phyloP scores from a whole-genome alignment of 768 basidiomycete genomes.

The Suillus lakei region DNA sequence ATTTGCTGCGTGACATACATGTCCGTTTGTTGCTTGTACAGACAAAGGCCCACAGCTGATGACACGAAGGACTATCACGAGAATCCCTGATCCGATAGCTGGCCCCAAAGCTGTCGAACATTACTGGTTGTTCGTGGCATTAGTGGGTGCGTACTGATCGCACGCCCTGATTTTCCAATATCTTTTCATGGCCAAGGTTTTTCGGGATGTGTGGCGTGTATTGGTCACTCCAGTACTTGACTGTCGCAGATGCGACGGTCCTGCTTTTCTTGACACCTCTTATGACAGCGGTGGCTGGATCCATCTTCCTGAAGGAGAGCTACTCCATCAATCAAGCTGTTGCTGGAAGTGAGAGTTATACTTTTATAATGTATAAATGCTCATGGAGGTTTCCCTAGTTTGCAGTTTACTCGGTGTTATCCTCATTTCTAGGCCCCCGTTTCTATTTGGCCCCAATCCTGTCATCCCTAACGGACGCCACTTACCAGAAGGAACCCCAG shows the following conservation, averaged over 20 bases:
- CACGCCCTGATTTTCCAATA: background rate
- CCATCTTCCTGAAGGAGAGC: constrained; percentile 64
- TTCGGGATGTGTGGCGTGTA: constrained; percentile 73
- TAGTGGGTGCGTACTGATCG: constrained; percentile 50
- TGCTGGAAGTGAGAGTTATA: constrained; percentile 47
- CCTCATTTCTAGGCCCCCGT: constrained; percentile 77
- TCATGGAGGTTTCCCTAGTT: constrained; percentile 37
- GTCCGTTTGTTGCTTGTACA: constrained; percentile 29
- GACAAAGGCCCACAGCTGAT: background rate
- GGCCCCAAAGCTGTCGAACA: constrained; percentile 68
- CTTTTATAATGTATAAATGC: background rate
- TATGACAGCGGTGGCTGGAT: constrained; percentile 63
- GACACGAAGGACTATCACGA: constrained; percentile 38
- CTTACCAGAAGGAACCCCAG: constrained; percentile 25
- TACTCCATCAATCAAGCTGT: constrained; percentile 58
- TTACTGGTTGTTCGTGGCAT: constrained; percentile 63
- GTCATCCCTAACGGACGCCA: constrained; percentile 13
- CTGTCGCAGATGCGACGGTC: constrained; percentile 77
- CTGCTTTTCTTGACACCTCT: constrained; percentile 78
- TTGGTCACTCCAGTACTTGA: constrained; percentile 73
- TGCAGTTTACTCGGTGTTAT: constrained; percentile 77
- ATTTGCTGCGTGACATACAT: constrained; percentile 57
- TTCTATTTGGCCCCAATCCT: constrained; percentile 81
- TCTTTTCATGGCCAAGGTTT: constrained; percentile 51
- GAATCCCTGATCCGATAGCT: constrained; percentile 59